Evolutionary conservation across 768 basidiomycete species (phyloP).

Genomic region (Termitomyces sp.): DNA sequence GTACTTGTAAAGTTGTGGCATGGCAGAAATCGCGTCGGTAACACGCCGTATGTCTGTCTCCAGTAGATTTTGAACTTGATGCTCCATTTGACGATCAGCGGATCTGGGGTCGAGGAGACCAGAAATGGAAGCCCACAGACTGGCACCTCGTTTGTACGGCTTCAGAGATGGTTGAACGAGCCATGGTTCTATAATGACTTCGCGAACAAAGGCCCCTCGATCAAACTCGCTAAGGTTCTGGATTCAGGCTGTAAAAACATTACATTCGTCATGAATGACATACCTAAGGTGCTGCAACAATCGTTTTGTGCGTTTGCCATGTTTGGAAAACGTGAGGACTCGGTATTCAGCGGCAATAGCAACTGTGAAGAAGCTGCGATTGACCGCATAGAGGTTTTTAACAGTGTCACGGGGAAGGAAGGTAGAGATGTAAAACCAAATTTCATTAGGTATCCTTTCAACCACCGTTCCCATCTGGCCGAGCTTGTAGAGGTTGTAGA

Average conservation of each 20-base stretch:
- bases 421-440: constrained; percentile 17
- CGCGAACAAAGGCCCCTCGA: constrained; percentile 24
- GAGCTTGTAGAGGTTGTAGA: no score
- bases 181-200: constrained; percentile 37
- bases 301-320: constrained; percentile 17
- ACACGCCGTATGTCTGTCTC: constrained; percentile 31
- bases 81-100: constrained; percentile 25
- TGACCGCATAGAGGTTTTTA: constrained; percentile 16
- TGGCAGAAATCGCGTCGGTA: constrained; percentile 24
- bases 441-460: constrained; percentile 15
- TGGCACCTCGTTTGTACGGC: constrained; percentile 25
- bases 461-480: constrained; percentile 2
- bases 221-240: constrained; percentile 19
- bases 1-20: constrained; percentile 32
- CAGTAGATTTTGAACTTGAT: constrained; percentile 28
- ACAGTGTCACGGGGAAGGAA: constrained; percentile 16
- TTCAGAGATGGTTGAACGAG: constrained; percentile 28
- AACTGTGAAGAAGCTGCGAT: constrained; percentile 16
- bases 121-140: constrained; percentile 21
- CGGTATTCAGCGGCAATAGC: constrained; percentile 17
- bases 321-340: constrained; percentile 16
- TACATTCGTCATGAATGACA: not conserved
- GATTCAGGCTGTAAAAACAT: not conserved
- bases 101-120: constrained; percentile 25
- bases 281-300: constrained; percentile 20